phyloP scores from a whole-genome alignment of 768 basidiomycete species.

The Jaapia argillacea region DNA sequence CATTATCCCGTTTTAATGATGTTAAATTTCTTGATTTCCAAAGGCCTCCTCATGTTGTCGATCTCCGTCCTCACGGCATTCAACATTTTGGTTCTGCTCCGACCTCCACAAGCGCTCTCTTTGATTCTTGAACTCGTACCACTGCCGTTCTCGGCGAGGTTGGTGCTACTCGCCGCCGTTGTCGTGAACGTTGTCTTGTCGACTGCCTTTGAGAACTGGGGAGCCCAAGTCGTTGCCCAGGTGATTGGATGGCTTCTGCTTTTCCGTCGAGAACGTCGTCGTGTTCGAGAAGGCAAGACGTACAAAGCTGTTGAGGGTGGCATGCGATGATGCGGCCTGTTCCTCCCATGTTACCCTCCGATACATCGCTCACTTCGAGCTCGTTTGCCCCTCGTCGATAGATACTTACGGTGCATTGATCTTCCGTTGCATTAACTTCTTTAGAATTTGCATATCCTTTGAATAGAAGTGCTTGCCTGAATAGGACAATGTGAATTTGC shows the following conservation, averaged over 20 bases:
- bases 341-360: no score
- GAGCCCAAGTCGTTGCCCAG: conserved; percentile 44
- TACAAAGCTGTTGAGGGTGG: conserved; percentile 84
- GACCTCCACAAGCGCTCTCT: conserved; percentile 50
- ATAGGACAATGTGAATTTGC: no score
- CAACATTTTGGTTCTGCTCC: conserved; percentile 68
- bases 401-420: no score
- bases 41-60: conserved; percentile 77
- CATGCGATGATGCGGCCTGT: conserved; percentile 28
- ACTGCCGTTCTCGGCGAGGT: conserved; percentile 58
- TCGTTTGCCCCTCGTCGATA: no score
- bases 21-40: neutral
- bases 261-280: conserved; percentile 33
- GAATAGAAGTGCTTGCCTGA: no score
- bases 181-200: conserved; percentile 63
- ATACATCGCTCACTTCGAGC: no score
- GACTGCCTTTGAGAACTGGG: conserved; percentile 72
- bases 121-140: conserved; percentile 68
- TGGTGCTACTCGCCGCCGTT: conserved; percentile 58
- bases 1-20: neutral
- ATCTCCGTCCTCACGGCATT: conserved; percentile 59
- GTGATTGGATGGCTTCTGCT: conserved; percentile 36
- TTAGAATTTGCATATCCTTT: no score
- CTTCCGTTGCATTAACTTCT: no score
- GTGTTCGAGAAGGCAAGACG: conserved; percentile 55